These are phyloP conservation scores for Zarea fungicola DNA, from an alignment of 2,329 filamentous ascomycete genomes.

Conservation along the genomic window DNA sequence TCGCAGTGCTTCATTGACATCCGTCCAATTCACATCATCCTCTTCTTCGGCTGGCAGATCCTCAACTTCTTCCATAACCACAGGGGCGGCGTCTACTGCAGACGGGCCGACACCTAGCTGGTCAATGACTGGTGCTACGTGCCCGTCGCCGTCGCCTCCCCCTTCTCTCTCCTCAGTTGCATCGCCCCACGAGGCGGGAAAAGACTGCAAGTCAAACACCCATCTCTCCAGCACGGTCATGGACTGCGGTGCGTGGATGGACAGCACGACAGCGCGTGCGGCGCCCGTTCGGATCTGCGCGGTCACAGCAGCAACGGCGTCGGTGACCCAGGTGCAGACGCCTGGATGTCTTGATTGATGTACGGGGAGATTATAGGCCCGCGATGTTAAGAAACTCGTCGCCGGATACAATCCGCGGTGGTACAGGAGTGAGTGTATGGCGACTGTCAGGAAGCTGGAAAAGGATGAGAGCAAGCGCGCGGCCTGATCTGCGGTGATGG, in stretches of 20 bases:
- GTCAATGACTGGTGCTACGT: background rate
- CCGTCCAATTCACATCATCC: conserved; percentile 43
- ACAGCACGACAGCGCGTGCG: conserved; percentile 43
- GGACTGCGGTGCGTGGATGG: conserved; percentile 37
- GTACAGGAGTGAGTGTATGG: conserved; percentile 81
- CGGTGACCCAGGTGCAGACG: conserved; percentile 79
- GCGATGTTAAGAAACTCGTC: conserved; percentile 69
- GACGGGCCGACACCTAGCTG: background rate
- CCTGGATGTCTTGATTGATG: conserved; percentile 81
- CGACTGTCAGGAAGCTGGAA: conserved; percentile 72
- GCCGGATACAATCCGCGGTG: conserved; percentile 74
- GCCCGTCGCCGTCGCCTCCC: background rate
- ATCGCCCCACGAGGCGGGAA: conserved; percentile 42
- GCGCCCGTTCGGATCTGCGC: conserved; percentile 59
- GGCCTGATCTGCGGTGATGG: conserved; percentile 37
- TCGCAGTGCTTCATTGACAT: conserved; percentile 69
- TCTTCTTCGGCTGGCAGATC: conserved; percentile 12
- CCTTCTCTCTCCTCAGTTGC: background rate
- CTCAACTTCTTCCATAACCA: background rate
- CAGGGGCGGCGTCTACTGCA: background rate
- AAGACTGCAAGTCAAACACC: conserved; percentile 52
- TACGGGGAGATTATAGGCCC: conserved; percentile 78
- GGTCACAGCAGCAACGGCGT: conserved; percentile 69
- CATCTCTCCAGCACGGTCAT: conserved; percentile 52
- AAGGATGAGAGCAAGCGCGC: conserved; percentile 63